Conservation (phyloP, 2,329 filamentous ascomycete genomes). For the Helotiales sp. region DNA sequence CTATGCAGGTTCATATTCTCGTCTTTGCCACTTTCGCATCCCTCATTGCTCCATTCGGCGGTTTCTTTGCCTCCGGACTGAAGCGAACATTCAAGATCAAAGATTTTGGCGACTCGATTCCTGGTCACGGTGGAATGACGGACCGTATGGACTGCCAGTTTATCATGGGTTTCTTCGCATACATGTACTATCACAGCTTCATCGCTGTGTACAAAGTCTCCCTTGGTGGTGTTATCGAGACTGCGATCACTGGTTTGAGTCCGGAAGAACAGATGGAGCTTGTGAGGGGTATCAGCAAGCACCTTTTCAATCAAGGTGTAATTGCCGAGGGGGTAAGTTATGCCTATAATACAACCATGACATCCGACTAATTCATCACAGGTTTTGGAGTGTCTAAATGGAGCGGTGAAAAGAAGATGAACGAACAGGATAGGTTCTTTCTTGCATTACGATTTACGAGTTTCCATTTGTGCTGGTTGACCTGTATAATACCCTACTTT, state of each 20-base stretch:
- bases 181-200: constrained; percentile 98
- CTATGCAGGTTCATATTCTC: constrained; percentile 92
- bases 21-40: constrained; percentile 92
- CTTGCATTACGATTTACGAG: constrained; percentile 28
- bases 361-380: constrained; percentile 5
- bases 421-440: constrained; percentile 12
- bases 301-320: constrained; percentile 62
- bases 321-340: constrained; percentile 35
- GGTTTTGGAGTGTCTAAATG: constrained; percentile 33
- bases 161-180: constrained; percentile 99
- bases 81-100: constrained; percentile 99
- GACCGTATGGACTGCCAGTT: constrained; percentile 99
- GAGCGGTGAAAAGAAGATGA: constrained; percentile 28
- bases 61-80: constrained; percentile 95
- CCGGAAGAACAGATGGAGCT: constrained; percentile 88
- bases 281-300: constrained; percentile 62
- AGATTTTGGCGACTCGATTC: constrained; percentile 98
- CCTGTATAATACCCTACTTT: constrained; percentile 30
- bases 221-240: constrained; percentile 85
- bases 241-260: constrained; percentile 84
- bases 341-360: too few species aligned
- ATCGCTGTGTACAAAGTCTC: constrained; percentile 85
- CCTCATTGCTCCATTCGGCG: constrained; percentile 93
- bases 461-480: constrained; percentile 19
- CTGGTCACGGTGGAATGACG: constrained; percentile 95